Evolutionary conservation across 1,284 basidiomycete genomes (phyloP), one percentile per base, ranked within the genome.

Genomic region (Rhodotorula sp.): DNA sequence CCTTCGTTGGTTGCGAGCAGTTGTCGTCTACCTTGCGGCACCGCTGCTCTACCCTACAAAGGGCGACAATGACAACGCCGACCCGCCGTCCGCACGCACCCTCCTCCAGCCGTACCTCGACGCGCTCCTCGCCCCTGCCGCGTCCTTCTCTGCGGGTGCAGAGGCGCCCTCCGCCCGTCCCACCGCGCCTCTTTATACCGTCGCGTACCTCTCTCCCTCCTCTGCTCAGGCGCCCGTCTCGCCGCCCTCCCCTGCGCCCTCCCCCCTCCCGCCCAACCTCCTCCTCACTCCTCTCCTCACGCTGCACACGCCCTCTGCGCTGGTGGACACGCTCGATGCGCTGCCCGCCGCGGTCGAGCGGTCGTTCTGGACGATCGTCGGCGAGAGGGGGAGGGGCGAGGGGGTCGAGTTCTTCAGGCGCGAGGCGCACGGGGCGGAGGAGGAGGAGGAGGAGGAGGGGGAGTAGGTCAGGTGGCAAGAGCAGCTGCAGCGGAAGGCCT

Each of bases 31-130:
- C 71, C 75, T 84, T 60, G 58, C 69, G 3, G 79, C 78, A 15
- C 71, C 79, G 1, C 57, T 71, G 8, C 60, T 72, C 2, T 27
- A n/a, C 6, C 27, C 37, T 61, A 67, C n/a, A n/a, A n/a, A n/a
- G n/a, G n/a, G n/a, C 22, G 39, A 41, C 44, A 19, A 13, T 3
- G 44, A 12, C 50, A 12, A 29, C 9, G 12, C 27, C 22, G n/a
- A 39, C 25, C 25, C 54, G 7, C 25, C 7, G 22, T 37, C 54
- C 34, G 41, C 54, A 7, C 39, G 46, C n/a, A 39, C 62, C 12
- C 64, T 59, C 34, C 82, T 92, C 17, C 78, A 81, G 32, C 89
- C 90, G 2, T 91, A 91, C 78, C 83, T 91, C 29, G 79, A 85
- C 46, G 82, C 85, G 1, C 79, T 86, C 1, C 80, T 88, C 64